These are phyloP conservation scores for Talaromyces borbonicus DNA, from an alignment of 495 filamentous ascomycete genomes.

Conservation along the genomic window DNA sequence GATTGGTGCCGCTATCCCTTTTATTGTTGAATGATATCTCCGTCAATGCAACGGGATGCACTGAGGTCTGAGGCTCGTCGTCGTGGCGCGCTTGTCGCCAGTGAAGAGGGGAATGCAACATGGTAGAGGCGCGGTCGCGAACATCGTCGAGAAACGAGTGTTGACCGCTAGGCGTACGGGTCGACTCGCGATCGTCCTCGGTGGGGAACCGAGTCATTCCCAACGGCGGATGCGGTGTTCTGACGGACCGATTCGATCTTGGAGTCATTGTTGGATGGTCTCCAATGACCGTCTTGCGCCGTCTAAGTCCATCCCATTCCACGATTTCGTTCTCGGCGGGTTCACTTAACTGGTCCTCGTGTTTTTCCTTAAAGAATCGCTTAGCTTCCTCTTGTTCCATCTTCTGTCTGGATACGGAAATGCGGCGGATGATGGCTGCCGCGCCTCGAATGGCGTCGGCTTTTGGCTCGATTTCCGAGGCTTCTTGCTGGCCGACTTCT, in stretches of 20 bases:
- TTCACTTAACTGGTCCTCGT: constrained; percentile 59
- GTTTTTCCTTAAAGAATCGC: constrained; percentile 67
- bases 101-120: constrained; percentile 24
- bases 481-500: constrained; percentile 86
- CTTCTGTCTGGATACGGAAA: constrained; percentile 67
- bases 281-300: constrained; percentile 64
- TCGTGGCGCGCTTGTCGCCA: constrained; percentile 24
- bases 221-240: constrained; percentile 65
- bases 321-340: constrained; percentile 66
- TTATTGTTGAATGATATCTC: constrained; percentile 47
- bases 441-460: constrained; percentile 92
- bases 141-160: constrained; percentile 48
- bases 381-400: constrained; percentile 74
- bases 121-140: constrained; percentile 36
- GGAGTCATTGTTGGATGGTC: constrained; percentile 33
- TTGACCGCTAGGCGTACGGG: constrained; percentile 19
- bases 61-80: constrained; percentile 18
- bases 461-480: constrained; percentile 90
- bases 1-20: too few relatives aligned
- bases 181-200: constrained; percentile 32
- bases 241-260: constrained; percentile 22
- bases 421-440: constrained; percentile 76
- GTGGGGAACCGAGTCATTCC: constrained; percentile 83
- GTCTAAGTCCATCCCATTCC: constrained; percentile 89
- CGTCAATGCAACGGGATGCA: constrained; percentile 52